These are phyloP conservation scores for Cladosporium cucumerinum DNA, from an alignment of 2,329 filamentous ascomycete genomes.

Conservation along the genomic window DNA sequence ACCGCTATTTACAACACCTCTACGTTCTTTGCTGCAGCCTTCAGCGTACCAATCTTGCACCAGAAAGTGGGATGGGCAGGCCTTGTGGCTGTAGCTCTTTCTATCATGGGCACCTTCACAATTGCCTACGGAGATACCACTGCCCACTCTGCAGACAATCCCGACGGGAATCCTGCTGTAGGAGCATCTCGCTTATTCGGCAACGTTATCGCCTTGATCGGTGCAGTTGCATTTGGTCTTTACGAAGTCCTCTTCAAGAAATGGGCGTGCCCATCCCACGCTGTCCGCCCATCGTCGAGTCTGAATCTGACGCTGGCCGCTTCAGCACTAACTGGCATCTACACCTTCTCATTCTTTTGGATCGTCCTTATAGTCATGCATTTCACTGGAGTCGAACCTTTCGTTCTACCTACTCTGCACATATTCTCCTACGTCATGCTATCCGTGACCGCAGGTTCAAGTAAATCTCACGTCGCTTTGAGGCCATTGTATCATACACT, in stretches of 20 bases:
- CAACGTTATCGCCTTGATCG: constrained; percentile 31
- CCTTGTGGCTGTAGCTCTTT: constrained; percentile 31
- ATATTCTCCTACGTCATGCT: constrained; percentile 30
- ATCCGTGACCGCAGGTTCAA: constrained; percentile 29
- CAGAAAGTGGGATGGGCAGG: constrained; percentile 29
- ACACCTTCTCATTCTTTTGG: constrained; percentile 32
- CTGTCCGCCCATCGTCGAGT: constrained; percentile 26
- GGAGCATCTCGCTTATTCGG: constrained; percentile 30
- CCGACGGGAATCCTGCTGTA: constrained; percentile 20
- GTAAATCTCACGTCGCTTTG: constrained; percentile 18
- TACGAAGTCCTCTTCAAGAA: constrained; percentile 37
- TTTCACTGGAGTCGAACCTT: constrained; percentile 30
- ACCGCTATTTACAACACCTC: constrained; percentile 36
- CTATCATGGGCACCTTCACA: constrained; percentile 32
- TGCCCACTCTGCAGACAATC: constrained; percentile 21
- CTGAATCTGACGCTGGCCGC: constrained; percentile 32
- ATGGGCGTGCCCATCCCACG: constrained; percentile 31
- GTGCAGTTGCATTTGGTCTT: constrained; percentile 34
- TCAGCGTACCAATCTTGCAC: constrained; percentile 31
- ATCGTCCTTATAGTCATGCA: constrained; percentile 30
- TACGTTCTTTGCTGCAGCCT: constrained; percentile 36
- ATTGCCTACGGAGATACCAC: constrained; percentile 35
- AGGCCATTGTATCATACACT: background rate
- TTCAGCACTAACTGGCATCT: constrained; percentile 32
- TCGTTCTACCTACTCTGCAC: constrained; percentile 27